A percentile compares a stretch with the other conserved stretches of the same genome.
These are phyloP conservation scores for Pichia terricola DNA, from an alignment of 1,139 yeast species.

Conservation along the genomic window DNA sequence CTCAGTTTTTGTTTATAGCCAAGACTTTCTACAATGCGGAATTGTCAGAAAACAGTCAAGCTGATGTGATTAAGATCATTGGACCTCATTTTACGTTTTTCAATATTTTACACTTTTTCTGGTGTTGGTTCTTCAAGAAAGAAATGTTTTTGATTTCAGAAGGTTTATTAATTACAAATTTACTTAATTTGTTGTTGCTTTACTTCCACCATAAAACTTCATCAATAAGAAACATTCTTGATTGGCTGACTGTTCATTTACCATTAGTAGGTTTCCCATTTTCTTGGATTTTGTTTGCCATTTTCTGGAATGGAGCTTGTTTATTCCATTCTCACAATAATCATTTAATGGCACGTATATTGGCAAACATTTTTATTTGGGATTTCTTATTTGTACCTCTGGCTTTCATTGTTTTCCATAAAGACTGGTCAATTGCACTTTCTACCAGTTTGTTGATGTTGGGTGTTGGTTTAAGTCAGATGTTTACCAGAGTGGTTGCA, in stretches of 20 bases:
- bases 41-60: conserved; percentile 20
- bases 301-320: conserved; percentile 82
- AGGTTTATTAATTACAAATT: conserved; percentile 44
- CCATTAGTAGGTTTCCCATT: conserved; percentile 63
- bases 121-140: conserved; percentile 53
- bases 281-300: conserved; percentile 61
- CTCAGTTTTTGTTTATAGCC: conserved; percentile 45
- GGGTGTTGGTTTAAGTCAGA: conserved; percentile 63
- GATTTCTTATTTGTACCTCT: conserved; percentile 61
- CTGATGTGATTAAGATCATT: conserved; percentile 29
- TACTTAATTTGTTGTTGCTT: conserved; percentile 46
- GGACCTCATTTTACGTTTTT: conserved; percentile 57
- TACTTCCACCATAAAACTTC: conserved; percentile 57
- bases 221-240: conserved; percentile 39
- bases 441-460: conserved; percentile 47
- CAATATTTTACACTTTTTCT: conserved; percentile 48
- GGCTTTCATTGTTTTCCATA: conserved; percentile 44
- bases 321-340: conserved; percentile 44
- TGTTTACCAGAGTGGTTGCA: conserved; percentile 59
- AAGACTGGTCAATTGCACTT: conserved; percentile 67
- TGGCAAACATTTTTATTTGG: conserved; percentile 73
- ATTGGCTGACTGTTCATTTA: conserved; percentile 52
- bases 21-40: conserved; percentile 40
- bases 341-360: conserved; percentile 47
- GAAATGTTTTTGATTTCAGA: conserved; percentile 49